Conservation (phyloP, 2,329 filamentous ascomycete species). For the Furcasterigmium sp. region DNA sequence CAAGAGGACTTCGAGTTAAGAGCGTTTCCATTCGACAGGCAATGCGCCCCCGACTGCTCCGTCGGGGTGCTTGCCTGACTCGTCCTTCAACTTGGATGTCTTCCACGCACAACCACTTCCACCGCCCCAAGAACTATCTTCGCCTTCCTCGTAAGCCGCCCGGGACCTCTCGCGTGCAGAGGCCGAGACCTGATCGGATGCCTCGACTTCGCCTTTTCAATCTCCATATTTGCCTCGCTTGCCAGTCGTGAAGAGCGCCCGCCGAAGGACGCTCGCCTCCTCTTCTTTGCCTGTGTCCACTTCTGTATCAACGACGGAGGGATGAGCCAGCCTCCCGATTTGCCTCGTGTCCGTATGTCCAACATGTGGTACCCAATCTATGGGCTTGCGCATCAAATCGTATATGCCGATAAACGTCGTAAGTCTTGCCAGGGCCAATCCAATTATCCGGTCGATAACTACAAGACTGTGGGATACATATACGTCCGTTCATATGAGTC, state of each 20-base stretch:
- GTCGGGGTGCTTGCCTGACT: constrained; percentile 10
- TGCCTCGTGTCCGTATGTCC: not conserved
- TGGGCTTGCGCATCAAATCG: not conserved
- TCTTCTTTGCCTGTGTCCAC: not conserved
- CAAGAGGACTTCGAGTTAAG: too few relatives aligned
- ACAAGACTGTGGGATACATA: not conserved
- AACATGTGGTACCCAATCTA: not conserved
- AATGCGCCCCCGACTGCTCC: constrained; percentile 12
- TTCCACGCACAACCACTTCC: constrained; percentile 15
- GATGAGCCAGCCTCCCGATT: not conserved
- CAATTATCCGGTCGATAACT: not conserved
- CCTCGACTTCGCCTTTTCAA: too few relatives aligned
- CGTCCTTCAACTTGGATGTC: constrained; percentile 9
- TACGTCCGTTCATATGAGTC: constrained; percentile 11
- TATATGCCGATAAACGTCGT: not conserved
- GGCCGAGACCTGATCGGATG: not conserved
- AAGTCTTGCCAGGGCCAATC: not conserved
- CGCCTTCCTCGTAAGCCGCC: constrained; percentile 11
- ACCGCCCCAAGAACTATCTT: constrained; percentile 12
- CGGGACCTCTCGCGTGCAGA: constrained; percentile 7
- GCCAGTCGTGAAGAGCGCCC: not conserved
- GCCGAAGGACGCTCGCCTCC: not conserved
- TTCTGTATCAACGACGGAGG: not conserved
- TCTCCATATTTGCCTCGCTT: not conserved
- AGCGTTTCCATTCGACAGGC: not conserved